A percentile compares a stretch with the other conserved stretches of the same genome.
Conservation (phyloP, 805 yeast genomes). For the Schizosaccharomyces pombe region ASM294v3 CU329670.1:1998001-1998500, state of each 20-base stretch:
- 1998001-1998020: constrained; percentile 81
- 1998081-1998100: constrained; percentile 91
- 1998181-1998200: constrained; percentile 63
- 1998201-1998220: constrained; percentile 85
- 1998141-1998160: constrained; percentile 92
- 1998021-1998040: constrained; percentile 96
- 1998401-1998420: constrained; percentile 88
- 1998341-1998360: constrained; percentile 79
- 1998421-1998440: constrained; percentile 90
- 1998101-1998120: constrained; percentile 91
- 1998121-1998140: constrained; percentile 71
- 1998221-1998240: constrained; percentile 75
- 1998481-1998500: constrained; percentile 62
- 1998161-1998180: constrained; percentile 94
- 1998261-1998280: constrained; percentile 75
- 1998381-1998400: constrained; percentile 61
- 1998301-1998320: constrained; percentile 45
- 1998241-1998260: constrained; percentile 73
- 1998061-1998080: constrained; percentile 87
- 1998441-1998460: constrained; percentile 74
- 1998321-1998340: constrained; percentile 68
- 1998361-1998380: constrained; percentile 71
- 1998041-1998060: constrained; percentile 84
- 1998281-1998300: constrained; percentile 48
- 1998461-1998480: constrained; percentile 64